phyloP scores from a whole-genome alignment of 2,329 filamentous ascomycete species.

The Chrysoporthe deuterocubensis region DNA sequence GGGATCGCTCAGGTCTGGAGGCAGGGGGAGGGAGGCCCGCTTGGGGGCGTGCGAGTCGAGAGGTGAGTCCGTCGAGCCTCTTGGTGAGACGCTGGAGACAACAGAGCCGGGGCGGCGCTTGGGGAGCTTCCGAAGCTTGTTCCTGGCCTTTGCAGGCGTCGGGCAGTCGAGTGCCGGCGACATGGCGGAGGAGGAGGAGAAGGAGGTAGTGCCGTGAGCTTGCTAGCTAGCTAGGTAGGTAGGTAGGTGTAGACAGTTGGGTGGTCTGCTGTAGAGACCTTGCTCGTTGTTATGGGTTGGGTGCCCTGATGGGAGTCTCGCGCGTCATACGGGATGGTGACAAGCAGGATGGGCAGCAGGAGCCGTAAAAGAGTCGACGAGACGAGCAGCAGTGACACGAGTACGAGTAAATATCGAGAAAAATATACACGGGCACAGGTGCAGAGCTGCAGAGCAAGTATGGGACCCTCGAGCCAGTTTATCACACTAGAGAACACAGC shows the following conservation, averaged over 20 bases:
- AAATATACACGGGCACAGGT: no score
- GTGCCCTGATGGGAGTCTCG: no score
- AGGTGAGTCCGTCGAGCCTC: slow-evolving; percentile 30
- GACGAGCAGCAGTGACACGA: no score
- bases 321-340: no score
- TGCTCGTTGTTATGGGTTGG: no score
- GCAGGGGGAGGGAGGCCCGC: slow-evolving; percentile 31
- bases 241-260: background rate
- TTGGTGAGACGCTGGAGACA: slow-evolving; percentile 25
- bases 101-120: slow-evolving; percentile 23
- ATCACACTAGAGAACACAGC: slow-evolving; percentile 8
- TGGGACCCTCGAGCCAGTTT: no score
- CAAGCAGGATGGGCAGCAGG: no score
- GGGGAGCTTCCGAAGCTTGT: slow-evolving; percentile 39
- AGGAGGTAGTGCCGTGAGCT: slow-evolving; percentile 25
- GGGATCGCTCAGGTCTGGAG: slow-evolving; percentile 40
- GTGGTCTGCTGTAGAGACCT: no score
- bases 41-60: slow-evolving; percentile 19
- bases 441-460: no score
- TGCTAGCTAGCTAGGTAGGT: background rate
- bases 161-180: slow-evolving; percentile 23
- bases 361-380: no score
- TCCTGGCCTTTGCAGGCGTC: slow-evolving; percentile 34
- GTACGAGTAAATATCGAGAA: no score
- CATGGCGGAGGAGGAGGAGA: slow-evolving; percentile 21